These are phyloP conservation scores for Cystobasidium tubakii DNA, from an alignment of 768 basidiomycete genomes.

Conservation along the genomic window DNA sequence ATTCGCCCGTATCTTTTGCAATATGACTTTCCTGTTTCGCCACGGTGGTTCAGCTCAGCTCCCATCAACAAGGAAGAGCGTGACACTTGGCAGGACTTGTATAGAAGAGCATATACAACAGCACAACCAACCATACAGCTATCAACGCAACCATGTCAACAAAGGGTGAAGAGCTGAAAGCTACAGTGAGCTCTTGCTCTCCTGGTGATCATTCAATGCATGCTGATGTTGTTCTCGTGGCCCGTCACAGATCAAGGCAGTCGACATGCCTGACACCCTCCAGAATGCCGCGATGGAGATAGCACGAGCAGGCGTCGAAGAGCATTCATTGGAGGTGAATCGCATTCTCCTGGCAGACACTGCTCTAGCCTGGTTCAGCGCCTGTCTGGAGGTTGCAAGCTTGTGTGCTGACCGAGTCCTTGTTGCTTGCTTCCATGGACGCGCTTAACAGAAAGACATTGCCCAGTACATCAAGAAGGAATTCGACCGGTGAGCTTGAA, in stretches of 20 bases:
- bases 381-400: no score
- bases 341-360: no score
- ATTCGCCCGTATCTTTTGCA: no score
- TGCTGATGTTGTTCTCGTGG: neutral
- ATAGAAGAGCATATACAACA: no score
- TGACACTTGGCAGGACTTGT: neutral
- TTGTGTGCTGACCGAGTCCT: neutral
- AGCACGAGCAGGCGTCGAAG: constrained; percentile 17
- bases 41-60: neutral
- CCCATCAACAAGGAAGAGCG: neutral
- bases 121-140: neutral
- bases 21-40: no score
- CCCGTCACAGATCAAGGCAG: constrained; percentile 24
- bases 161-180: constrained; percentile 2
- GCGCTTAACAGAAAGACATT: constrained; percentile 28
- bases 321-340: constrained; percentile 16
- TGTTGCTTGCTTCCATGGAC: neutral
- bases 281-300: constrained; percentile 33
- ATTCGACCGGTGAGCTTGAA: constrained; percentile 61
- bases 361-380: no score
- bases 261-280: constrained; percentile 29
- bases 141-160: neutral
- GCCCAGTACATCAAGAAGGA: constrained; percentile 52
- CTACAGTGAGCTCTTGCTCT: neutral
- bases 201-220: neutral